phyloP scores from a whole-genome alignment of 768 basidiomycete species.

The Cystoderma amianthinum region DNA sequence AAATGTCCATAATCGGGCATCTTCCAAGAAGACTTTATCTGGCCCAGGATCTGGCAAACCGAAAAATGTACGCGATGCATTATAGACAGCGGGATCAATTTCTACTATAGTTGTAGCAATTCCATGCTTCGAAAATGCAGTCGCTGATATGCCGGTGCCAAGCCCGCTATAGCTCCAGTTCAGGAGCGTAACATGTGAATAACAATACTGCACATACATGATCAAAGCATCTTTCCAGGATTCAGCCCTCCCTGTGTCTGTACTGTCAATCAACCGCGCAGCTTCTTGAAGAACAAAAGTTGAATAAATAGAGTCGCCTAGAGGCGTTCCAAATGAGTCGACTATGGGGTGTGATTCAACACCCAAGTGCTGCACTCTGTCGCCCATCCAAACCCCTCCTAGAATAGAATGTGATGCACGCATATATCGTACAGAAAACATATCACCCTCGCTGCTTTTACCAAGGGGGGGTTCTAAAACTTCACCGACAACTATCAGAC shows the following conservation, averaged over 20 bases:
- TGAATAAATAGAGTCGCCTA: constrained; percentile 78
- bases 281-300: constrained; percentile 88
- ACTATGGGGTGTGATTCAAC: constrained; percentile 27
- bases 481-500: constrained; percentile 80
- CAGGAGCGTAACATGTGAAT: too few relatives aligned
- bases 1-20: constrained; percentile 70
- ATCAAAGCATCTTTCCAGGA: constrained; percentile 51
- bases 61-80: constrained; percentile 75
- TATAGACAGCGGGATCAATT: constrained; percentile 87
- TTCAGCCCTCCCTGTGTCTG: constrained; percentile 25
- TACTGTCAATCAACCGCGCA: constrained; percentile 58
- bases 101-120: constrained; percentile 82
- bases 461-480: constrained; percentile 31
- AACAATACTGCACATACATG: constrained; percentile 43
- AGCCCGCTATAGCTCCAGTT: constrained; percentile 56
- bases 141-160: constrained; percentile 78
- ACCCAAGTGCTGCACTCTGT: constrained; percentile 35
- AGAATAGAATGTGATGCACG: constrained; percentile 61
- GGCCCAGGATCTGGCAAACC: constrained; percentile 62
- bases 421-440: constrained; percentile 53
- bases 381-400: constrained; percentile 76
- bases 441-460: constrained; percentile 18
- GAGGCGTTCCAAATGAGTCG: constrained; percentile 46
- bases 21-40: constrained; percentile 62
- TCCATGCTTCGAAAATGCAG: constrained; percentile 62